Conservation (phyloP, 2,329 filamentous ascomycete species). For the Talaromyces sp. region DNA sequence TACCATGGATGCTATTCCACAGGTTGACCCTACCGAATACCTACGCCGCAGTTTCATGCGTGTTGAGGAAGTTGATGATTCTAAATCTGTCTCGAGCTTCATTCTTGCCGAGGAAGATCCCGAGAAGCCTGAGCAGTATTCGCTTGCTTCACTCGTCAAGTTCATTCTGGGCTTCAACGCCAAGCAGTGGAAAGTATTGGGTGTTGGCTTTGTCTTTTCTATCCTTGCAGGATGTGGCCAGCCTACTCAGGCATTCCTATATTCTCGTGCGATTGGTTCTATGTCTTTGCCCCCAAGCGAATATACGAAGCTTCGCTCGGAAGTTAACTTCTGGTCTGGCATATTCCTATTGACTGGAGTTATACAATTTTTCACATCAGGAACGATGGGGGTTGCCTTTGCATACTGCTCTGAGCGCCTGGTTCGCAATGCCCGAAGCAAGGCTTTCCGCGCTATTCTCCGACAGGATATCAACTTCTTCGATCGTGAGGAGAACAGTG, state of each 20-base stretch:
- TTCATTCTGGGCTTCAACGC: conserved; percentile 80
- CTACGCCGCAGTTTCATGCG: conserved; percentile 1
- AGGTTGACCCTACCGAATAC: conserved; percentile 3
- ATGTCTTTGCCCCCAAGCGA: conserved; percentile 61
- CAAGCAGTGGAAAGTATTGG: conserved; percentile 71
- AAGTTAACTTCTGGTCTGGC: conserved; percentile 81
- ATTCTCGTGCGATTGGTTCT: conserved; percentile 81
- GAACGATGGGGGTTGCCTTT: conserved; percentile 71
- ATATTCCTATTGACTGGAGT: conserved; percentile 88
- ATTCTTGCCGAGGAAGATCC: conserved; percentile 62
- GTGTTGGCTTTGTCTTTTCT: conserved; percentile 71
- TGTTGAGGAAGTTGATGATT: not conserved
- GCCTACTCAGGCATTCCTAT: conserved; percentile 76
- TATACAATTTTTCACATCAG: conserved; percentile 70
- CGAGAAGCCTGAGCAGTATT: conserved; percentile 61
- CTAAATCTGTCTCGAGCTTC: conserved; percentile 65
- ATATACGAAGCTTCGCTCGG: conserved; percentile 62
- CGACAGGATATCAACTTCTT: conserved; percentile 94
- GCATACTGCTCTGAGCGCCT: conserved; percentile 85
- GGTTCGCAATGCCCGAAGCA: conserved; percentile 78
- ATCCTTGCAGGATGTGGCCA: conserved; percentile 80
- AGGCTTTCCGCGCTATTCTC: conserved; percentile 82
- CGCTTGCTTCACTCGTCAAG: conserved; percentile 74
- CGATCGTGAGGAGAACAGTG: conserved; percentile 84
- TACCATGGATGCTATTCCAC: conserved; percentile 18